A percentile compares a stretch with the other conserved stretches of the same genome.
phyloP scores from a whole-genome alignment of 257 asterid genomes.

The Forsythia suspensa region DNA sequence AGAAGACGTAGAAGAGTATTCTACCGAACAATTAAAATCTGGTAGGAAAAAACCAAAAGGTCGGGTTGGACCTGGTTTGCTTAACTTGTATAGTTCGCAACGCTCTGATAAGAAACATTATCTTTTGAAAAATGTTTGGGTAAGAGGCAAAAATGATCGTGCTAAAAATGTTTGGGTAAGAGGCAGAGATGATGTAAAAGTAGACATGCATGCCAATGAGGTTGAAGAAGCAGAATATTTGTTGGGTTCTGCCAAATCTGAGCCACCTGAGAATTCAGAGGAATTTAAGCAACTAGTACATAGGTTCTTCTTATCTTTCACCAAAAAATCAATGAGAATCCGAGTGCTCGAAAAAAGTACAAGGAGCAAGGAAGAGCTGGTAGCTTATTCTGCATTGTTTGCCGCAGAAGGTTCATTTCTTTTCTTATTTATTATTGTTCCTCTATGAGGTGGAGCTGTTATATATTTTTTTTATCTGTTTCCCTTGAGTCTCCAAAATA shows the following conservation, averaged over 20 bases:
- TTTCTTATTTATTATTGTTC: slow-evolving; percentile 2
- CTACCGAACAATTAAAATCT: slow-evolving; percentile 15
- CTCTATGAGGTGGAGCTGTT: not conserved
- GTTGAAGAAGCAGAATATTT: slow-evolving; percentile 16
- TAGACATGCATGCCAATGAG: slow-evolving; percentile 14
- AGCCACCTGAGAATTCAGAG: slow-evolving; percentile 29
- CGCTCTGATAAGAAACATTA: slow-evolving; percentile 14
- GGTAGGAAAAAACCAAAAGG: slow-evolving; percentile 21
- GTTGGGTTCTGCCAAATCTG: slow-evolving; percentile 22
- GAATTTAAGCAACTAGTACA: slow-evolving; percentile 33
- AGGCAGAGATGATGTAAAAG: slow-evolving; percentile 19
- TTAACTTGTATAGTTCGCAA: not conserved
- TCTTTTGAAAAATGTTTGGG: slow-evolving; percentile 22
- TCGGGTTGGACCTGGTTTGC: slow-evolving; percentile 7
- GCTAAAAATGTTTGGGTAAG: slow-evolving; percentile 26
- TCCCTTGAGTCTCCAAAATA: not conserved
- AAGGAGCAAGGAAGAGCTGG: slow-evolving; percentile 43
- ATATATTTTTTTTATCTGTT: not conserved
- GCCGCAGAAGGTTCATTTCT: slow-evolving; percentile 39
- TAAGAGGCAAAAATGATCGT: slow-evolving; percentile 21
- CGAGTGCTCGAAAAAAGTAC: slow-evolving; percentile 32
- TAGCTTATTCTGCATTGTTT: slow-evolving; percentile 38
- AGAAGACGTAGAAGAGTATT: slow-evolving; percentile 16
- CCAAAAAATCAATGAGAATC: slow-evolving; percentile 31
- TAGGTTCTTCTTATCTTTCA: slow-evolving; percentile 25